phyloP scores from a whole-genome alignment of 176 grass and related monocot species.

The Guadua angustifolia region DNA sequence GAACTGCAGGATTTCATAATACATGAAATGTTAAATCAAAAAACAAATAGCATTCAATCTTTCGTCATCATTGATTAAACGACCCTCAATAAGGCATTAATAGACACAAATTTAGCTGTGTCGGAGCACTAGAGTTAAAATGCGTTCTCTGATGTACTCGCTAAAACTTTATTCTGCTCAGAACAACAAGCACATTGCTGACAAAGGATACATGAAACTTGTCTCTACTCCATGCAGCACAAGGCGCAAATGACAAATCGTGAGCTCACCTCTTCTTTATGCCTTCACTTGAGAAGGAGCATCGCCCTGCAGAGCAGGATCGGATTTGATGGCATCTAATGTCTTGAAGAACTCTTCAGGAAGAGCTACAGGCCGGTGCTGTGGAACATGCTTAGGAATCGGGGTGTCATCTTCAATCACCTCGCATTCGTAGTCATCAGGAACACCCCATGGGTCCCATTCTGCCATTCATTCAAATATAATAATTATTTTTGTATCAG shows the following conservation, averaged over 20 bases:
- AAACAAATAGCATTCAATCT: neutral
- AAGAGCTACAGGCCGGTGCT: slow-evolving; percentile 70
- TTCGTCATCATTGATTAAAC: slow-evolving; percentile 38
- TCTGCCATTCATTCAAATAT: slow-evolving; percentile 58
- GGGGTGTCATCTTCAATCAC: slow-evolving; percentile 88
- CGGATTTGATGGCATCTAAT: slow-evolving; percentile 60
- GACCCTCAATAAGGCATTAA: slow-evolving; percentile 26
- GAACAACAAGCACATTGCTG: slow-evolving; percentile 42
- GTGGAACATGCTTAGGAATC: slow-evolving; percentile 93
- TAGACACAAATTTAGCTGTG: slow-evolving; percentile 17
- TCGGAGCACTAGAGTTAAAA: slow-evolving; percentile 18
- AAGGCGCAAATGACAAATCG: slow-evolving; percentile 30
- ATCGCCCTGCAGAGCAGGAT: slow-evolving; percentile 61
- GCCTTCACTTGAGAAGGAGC: slow-evolving; percentile 67
- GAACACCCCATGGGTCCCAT: slow-evolving; percentile 98
- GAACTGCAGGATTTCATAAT: neutral
- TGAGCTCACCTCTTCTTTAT: slow-evolving; percentile 45
- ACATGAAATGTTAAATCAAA: neutral
- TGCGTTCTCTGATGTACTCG: slow-evolving; percentile 1
- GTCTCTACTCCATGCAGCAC: slow-evolving; percentile 32
- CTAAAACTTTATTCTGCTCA: slow-evolving; percentile 55
- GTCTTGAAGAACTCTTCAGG: slow-evolving; percentile 94
- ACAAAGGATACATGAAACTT: slow-evolving; percentile 44
- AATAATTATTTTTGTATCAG: neutral
- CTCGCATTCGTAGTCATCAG: slow-evolving; percentile 90